Conservation (phyloP, 2,329 filamentous ascomycete species). For the Alternaria burnsii region DNA sequence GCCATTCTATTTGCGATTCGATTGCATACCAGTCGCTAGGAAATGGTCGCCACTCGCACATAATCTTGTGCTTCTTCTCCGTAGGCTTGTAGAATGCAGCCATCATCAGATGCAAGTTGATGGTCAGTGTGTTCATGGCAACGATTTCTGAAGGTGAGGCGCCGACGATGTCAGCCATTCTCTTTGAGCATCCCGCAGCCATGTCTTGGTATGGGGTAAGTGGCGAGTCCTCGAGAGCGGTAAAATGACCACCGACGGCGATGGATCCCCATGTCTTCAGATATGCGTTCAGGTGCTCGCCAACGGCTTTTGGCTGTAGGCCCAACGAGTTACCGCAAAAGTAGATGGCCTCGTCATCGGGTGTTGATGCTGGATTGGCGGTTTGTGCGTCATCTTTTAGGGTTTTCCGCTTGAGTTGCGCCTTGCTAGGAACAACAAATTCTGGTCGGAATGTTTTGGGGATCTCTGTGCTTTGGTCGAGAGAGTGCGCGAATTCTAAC, state of each 20-base stretch:
- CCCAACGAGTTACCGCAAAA: constrained; percentile 91
- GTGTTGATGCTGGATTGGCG: constrained; percentile 37
- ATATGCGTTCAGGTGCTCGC: constrained; percentile 73
- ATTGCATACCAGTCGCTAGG: constrained; percentile 88
- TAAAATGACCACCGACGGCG: constrained; percentile 85
- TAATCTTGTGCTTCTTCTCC: constrained; percentile 73
- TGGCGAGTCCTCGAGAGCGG: constrained; percentile 71
- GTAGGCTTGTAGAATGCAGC: constrained; percentile 82
- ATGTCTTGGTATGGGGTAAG: constrained; percentile 79
- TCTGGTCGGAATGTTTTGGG: constrained; percentile 63
- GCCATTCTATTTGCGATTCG: constrained; percentile 81
- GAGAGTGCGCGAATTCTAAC: constrained; percentile 36
- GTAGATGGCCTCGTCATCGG: constrained; percentile 68
- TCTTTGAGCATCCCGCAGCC: constrained; percentile 73
- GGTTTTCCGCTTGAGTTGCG: constrained; percentile 71
- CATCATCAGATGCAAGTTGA: constrained; percentile 84
- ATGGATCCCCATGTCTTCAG: constrained; percentile 84
- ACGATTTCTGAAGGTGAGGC: constrained; percentile 77
- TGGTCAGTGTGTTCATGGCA: constrained; percentile 86
- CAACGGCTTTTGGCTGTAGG: constrained; percentile 76
- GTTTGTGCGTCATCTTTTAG: constrained; percentile 47
- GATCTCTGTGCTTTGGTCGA: constrained; percentile 45
- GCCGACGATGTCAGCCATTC: constrained; percentile 78
- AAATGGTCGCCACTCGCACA: constrained; percentile 87
- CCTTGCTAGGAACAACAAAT: constrained; percentile 79